Base-by-base conservation (phyloP, 2,329 filamentous ascomycete genomes). In the Helicocarpus griseus region DNA sequence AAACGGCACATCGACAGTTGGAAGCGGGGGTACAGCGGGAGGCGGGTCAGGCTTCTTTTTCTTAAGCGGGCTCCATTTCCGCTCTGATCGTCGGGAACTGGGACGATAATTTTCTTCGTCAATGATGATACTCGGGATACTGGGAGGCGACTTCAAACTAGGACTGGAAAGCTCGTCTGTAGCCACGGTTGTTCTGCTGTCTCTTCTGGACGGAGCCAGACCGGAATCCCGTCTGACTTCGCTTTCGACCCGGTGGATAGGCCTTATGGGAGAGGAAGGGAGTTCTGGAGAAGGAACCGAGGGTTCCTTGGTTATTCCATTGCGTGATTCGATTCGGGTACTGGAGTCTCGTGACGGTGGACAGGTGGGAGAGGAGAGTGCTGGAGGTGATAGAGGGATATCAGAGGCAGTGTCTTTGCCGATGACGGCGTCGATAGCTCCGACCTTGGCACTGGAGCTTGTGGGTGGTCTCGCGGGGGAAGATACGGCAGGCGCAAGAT, bases 11-110 rank as follows among this genome's bases (percentile, higher is more conserved):
- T 64, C 61, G n/a, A 55, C 62, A 29, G 65, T 62, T 28, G 66
- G 66, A 17, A 66, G 65, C 3, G 63, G 60, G 22, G 63, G 59
- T 29, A 66, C 63, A 8, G 56, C 52, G 41, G 64, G 61, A 48
- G 65, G 62, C 26, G 65, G 59, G 36, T 69, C 67, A n/a, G 66
- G 68, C 48, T 60, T 64, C 53, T 61, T 69, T 44, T 57, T 52
- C 52, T 58, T 62, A 44, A 70, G 56, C n/a, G 62, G 62, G 45
- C 61, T 64, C 70, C 63, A 72, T 67, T 62, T 73, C 53, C 67
- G 69, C 60, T 66, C 71, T 53, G 63, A 73, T 68, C 65, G 72
- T 56, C 66, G 68, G 54, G 68, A 74, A 50, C 67, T 66, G 5
- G 68, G 68, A 22, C 68, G 62, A 40, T 58, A 57, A 4, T 53